Evolutionary conservation across 164 flowering plant genomes (phyloP), one percentile per base, ranked within the genome.

Genomic region (Dillenia suffruticosa): DNA sequence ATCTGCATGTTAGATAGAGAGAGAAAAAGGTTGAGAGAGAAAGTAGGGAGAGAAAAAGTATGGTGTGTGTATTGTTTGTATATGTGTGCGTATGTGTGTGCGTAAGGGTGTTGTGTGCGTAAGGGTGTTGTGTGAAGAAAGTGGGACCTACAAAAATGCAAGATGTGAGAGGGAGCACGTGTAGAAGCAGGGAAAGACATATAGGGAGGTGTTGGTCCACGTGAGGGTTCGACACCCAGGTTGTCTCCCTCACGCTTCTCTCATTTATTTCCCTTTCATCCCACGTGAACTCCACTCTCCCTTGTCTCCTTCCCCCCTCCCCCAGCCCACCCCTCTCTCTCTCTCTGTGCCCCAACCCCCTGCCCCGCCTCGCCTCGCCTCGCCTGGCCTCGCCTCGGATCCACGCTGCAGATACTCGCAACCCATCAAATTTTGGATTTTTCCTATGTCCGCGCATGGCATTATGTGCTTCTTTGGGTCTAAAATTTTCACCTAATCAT

Each of bases 231-330:
- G 61, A 5, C 6, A 6, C 40, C 46, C 49, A 46, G 72, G 70
- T 61, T 62, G 65, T 66, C 43, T 43, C 56, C 60, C 63, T 51
- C 67, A 51, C 56, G 68, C 70, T 63, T 67, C 54, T 66, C 67
- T 53, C 62, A 58, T 57, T 66, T 71, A 44, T 51, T 63, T 54
- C 17, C 45, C 16, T 56, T 26, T 51, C 54, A 22, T 45, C 75
- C 82, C 89, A 84, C 88, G 86, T 84, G 88, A 74, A 73, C 62
- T 59, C 79, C 87, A 78, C 73, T 76, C 79, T 66, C 69, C 22
- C 12, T 17, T 71, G 72, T 64, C 70, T 13, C 65, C 40, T 32
- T 67, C n/a, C 26, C 52, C 47, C 51, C 49, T 9, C 15, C 57
- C 48, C 61, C 1, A 1, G 45, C 12, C 14, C 22, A 46, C 11